A percentile compares a stretch with the other conserved stretches of the same genome.
Evolutionary conservation across 169 alveolate species (phyloP).

Genomic region (Cryptosporidium ryanae): DNA sequence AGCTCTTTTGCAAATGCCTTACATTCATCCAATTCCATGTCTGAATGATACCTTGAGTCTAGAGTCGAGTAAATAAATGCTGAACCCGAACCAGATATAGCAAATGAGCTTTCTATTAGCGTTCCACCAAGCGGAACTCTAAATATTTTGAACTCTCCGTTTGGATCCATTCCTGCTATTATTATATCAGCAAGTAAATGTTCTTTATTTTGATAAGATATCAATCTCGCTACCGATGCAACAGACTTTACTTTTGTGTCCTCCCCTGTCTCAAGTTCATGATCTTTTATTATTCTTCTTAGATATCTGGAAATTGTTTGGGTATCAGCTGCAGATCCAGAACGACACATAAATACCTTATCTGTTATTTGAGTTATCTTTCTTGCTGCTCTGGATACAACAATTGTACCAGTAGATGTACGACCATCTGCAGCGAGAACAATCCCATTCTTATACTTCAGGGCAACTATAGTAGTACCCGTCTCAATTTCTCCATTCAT

Average conservation of each 20-base stretch:
- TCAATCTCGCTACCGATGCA: conserved; percentile 83
- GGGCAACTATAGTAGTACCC: conserved; percentile 92
- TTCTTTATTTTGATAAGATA: conserved; percentile 88
- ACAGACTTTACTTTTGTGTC: conserved; percentile 79
- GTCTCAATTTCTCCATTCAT: conserved; percentile 78
- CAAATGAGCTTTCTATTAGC: conserved; percentile 83
- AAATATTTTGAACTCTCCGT: conserved; percentile 86
- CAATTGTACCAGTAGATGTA: conserved; percentile 92
- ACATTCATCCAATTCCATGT: conserved; percentile 90
- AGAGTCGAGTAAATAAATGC: conserved; percentile 89
- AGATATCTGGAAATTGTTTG: conserved; percentile 80
- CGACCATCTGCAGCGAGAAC: conserved; percentile 94
- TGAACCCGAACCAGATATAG: conserved; percentile 94
- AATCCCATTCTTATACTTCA: conserved; percentile 91
- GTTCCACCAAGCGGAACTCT: conserved; percentile 92
- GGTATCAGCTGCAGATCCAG: conserved; percentile 96
- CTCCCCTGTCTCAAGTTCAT: conserved; percentile 72
- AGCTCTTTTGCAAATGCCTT: conserved; percentile 82
- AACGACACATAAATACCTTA: conserved; percentile 90
- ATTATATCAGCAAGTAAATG: conserved; percentile 88
- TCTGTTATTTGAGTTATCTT: conserved; percentile 89
- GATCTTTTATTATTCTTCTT: conserved; percentile 42
- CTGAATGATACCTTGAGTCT: conserved; percentile 86
- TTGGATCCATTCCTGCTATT: conserved; percentile 91
- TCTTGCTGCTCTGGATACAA: conserved; percentile 91